phyloP scores from a whole-genome alignment of 2,329 filamentous ascomycete genomes.

The Rhinocladiella mackenziei region DNA sequence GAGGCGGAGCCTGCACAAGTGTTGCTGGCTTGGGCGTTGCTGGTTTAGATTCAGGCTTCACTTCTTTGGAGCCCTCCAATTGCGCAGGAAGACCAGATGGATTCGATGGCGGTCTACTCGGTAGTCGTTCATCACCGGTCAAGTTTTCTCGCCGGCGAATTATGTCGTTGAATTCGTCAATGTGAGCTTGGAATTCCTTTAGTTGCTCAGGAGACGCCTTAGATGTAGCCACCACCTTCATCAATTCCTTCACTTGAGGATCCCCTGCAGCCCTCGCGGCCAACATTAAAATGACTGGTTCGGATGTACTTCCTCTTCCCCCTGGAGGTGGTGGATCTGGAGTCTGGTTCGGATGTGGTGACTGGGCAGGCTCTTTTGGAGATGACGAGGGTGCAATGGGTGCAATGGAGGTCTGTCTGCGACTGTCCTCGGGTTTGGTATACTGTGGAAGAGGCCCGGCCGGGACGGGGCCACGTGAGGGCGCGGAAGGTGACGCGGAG shows the following conservation, averaged over 20 bases:
- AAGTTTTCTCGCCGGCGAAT: slow-evolving; percentile 38
- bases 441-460: too few species aligned
- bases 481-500: too few species aligned
- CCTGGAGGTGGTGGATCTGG: slow-evolving; percentile 29
- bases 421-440: not conserved
- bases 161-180: slow-evolving; percentile 50
- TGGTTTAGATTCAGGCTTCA: slow-evolving; percentile 3
- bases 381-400: slow-evolving; percentile 24
- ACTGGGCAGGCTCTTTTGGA: slow-evolving; percentile 6
- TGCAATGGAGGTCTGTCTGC: slow-evolving; percentile 22
- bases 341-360: not conserved
- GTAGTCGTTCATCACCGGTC: slow-evolving; percentile 25
- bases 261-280: slow-evolving; percentile 49
- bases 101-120: slow-evolving; percentile 6
- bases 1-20: slow-evolving; percentile 10
- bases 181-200: slow-evolving; percentile 48
- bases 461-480: too few species aligned
- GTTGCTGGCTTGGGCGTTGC: slow-evolving; percentile 14
- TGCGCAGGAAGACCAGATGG: slow-evolving; percentile 1
- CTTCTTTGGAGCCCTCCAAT: not conserved
- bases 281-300: slow-evolving; percentile 52
- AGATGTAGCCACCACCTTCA: slow-evolving; percentile 50
- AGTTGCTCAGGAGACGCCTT: slow-evolving; percentile 48
- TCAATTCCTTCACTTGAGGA: slow-evolving; percentile 47
- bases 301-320: slow-evolving; percentile 43